These are phyloP conservation scores for Sporothrix pseudoabietina DNA, from an alignment of 2,329 filamentous ascomycete species.

Conservation along the genomic window DNA sequence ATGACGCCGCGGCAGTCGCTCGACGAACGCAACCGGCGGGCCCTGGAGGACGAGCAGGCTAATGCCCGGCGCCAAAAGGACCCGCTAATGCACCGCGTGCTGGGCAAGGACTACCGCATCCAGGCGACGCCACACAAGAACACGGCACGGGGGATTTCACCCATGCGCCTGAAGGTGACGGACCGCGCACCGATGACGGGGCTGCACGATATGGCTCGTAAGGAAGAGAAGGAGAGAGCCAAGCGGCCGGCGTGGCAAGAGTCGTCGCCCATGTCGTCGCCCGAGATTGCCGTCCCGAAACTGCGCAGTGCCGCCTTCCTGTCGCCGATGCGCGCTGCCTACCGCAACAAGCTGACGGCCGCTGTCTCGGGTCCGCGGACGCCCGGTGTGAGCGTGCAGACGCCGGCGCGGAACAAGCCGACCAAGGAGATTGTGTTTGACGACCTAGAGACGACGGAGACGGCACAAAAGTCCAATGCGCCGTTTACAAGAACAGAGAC, in stretches of 20 bases:
- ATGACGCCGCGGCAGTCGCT: slow-evolving; percentile 63
- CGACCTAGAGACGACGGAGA: slow-evolving; percentile 27
- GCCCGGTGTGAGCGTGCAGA: slow-evolving; percentile 84
- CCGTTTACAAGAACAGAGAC: slow-evolving; percentile 31
- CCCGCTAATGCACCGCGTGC: slow-evolving; percentile 83
- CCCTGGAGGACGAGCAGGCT: slow-evolving; percentile 35
- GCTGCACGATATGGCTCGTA: slow-evolving; percentile 32
- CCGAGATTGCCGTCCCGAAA: slow-evolving; percentile 78
- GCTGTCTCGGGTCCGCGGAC: slow-evolving; percentile 61
- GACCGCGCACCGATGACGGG: slow-evolving; percentile 35
- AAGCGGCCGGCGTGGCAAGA: slow-evolving; percentile 49
- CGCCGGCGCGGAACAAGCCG: slow-evolving; percentile 61
- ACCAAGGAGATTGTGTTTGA: slow-evolving; percentile 47
- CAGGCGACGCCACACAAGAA: slow-evolving; percentile 82
- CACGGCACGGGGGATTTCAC: slow-evolving; percentile 48
- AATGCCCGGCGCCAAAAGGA: slow-evolving; percentile 57
- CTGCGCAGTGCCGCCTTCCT: slow-evolving; percentile 84
- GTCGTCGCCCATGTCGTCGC: slow-evolving; percentile 66
- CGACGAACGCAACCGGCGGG: slow-evolving; percentile 52
- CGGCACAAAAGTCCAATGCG: not conserved
- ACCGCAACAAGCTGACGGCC: slow-evolving; percentile 48
- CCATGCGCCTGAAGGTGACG: slow-evolving; percentile 47
- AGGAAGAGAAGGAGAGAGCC: slow-evolving; percentile 20
- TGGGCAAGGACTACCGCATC: slow-evolving; percentile 93
- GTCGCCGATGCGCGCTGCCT: slow-evolving; percentile 61